A percentile compares a stretch with the other conserved stretches of the same genome.
Conservation (phyloP, 805 yeast species). For the Candida argentea region DNA sequence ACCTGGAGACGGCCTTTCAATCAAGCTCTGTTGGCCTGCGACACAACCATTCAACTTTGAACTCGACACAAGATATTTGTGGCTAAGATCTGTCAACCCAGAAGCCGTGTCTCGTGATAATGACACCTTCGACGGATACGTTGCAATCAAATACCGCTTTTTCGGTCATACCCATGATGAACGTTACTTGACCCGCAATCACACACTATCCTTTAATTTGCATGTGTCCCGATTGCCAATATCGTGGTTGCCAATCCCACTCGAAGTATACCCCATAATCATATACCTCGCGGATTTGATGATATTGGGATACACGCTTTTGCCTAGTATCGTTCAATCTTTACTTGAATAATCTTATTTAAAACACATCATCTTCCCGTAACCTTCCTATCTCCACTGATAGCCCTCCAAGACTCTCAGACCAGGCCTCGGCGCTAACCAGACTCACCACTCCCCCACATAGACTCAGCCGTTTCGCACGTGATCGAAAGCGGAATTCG, state of each 20-base stretch:
- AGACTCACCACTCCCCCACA: too few relatives aligned
- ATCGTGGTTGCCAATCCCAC: conserved; percentile 20
- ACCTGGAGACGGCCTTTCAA: conserved; percentile 15
- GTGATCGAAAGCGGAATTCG: too few relatives aligned
- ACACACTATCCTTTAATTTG: conserved; percentile 13
- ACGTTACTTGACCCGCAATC: conserved; percentile 4
- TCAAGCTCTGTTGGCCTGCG: conserved; percentile 31
- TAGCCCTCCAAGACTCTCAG: too few relatives aligned
- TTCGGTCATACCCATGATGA: conserved; percentile 13
- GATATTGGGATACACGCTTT: conserved; percentile 2
- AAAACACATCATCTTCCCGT: too few relatives aligned
- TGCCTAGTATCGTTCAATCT: too few relatives aligned
- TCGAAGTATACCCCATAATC: conserved; percentile 19
- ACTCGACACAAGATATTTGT: conserved; percentile 14
- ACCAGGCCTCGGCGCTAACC: too few relatives aligned
- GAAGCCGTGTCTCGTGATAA: background rate
- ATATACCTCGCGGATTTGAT: conserved; percentile 16
- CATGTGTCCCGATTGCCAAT: conserved; percentile 17
- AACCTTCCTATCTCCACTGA: too few relatives aligned
- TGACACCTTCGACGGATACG: conserved; percentile 7
- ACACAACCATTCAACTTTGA: conserved; percentile 16
- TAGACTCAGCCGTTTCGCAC: too few relatives aligned
- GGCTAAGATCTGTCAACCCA: conserved; percentile 5
- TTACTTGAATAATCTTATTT: too few relatives aligned
- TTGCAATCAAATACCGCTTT: conserved; percentile 12